Percentiles rank a stretch among this genome's conserved stretches.
phyloP scores from a whole-genome alignment of 106 monocot species.

The Vanilla planifolia region DNA sequence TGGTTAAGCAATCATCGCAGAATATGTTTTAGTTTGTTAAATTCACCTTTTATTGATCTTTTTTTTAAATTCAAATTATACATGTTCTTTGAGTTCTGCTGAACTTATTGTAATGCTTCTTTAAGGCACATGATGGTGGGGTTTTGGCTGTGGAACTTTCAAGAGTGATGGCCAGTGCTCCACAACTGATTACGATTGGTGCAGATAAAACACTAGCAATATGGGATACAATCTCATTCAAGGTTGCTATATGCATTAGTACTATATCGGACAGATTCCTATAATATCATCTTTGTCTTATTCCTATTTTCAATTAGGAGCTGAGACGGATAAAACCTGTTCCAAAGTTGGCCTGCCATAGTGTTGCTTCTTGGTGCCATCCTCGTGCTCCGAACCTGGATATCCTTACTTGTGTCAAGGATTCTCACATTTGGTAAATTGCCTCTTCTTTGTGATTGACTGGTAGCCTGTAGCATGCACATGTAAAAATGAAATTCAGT shows the following conservation, averaged over 20 bases:
- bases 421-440: slow-evolving; percentile 96
- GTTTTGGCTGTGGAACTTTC: slow-evolving; percentile 95
- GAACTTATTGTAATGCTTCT: background rate
- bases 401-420: slow-evolving; percentile 98
- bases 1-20: background rate
- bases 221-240: slow-evolving; percentile 96
- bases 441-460: background rate
- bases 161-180: slow-evolving; percentile 88
- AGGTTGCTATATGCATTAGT: slow-evolving; percentile 35
- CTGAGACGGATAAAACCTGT: slow-evolving; percentile 97
- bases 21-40: background rate
- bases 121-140: slow-evolving; percentile 97
- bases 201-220: slow-evolving; percentile 98
- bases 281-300: background rate
- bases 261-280: background rate
- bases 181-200: slow-evolving; percentile 98
- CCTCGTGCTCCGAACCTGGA: slow-evolving; percentile 99
- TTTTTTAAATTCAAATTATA: background rate
- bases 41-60: background rate
- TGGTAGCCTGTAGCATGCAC: background rate
- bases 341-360: slow-evolving; percentile 92
- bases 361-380: slow-evolving; percentile 99
- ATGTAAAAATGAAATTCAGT: background rate
- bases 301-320: slow-evolving; percentile 43
- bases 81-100: background rate